Evolutionary conservation across 202 grass and related monocot genomes (phyloP).

Genomic region (Cymbopogon flexuosus): DNA sequence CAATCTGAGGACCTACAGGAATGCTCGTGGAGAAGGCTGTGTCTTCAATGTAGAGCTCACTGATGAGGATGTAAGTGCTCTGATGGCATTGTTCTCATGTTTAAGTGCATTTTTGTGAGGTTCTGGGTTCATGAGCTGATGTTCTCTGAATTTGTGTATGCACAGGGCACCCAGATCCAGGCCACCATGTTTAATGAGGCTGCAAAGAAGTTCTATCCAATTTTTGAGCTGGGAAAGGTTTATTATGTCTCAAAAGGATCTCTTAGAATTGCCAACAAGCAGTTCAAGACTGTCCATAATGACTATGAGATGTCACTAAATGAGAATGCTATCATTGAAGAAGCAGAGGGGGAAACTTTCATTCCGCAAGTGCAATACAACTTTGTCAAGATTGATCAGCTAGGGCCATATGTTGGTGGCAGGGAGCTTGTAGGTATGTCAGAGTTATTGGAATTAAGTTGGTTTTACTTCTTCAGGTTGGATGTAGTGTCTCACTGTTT

Average conservation of each 20-base stretch:
- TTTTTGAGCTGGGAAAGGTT: slow-evolving; percentile 88
- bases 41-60: slow-evolving; percentile 96
- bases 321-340: slow-evolving; percentile 83
- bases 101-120: background rate
- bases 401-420: slow-evolving; percentile 74
- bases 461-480: background rate
- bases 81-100: background rate
- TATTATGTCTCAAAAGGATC: slow-evolving; percentile 97
- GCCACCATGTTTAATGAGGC: slow-evolving; percentile 97
- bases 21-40: slow-evolving; percentile 78
- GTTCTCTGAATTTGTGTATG: background rate
- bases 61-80: slow-evolving; percentile 84
- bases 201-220: slow-evolving; percentile 72
- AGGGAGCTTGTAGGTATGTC: slow-evolving; percentile 86
- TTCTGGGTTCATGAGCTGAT: background rate
- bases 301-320: slow-evolving; percentile 95
- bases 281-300: slow-evolving; percentile 88
- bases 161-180: slow-evolving; percentile 96
- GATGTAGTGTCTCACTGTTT: background rate
- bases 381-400: slow-evolving; percentile 79
- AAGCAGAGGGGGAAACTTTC: slow-evolving; percentile 73
- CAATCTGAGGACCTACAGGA: slow-evolving; percentile 73
- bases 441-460: background rate
- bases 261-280: slow-evolving; percentile 80
- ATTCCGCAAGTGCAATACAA: slow-evolving; percentile 75